Percentiles rank a stretch among this genome's conserved stretches.
These are phyloP conservation scores for Dothiorella sarmentorum DNA, from an alignment of 2,329 filamentous ascomycete genomes.

Conservation along the genomic window DNA sequence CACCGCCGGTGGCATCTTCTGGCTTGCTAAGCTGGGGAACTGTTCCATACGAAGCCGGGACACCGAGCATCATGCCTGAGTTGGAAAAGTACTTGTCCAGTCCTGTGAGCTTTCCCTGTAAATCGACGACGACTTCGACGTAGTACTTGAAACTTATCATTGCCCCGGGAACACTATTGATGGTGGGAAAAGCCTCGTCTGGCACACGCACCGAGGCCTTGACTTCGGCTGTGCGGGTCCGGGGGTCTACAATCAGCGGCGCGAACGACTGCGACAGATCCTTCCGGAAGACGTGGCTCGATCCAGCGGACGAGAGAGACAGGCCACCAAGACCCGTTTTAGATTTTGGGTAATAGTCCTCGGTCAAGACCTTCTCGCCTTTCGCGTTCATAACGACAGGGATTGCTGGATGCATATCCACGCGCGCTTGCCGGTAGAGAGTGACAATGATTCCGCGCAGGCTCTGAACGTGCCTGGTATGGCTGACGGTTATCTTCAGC, in stretches of 20 bases:
- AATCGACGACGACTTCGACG: conserved; percentile 86
- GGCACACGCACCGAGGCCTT: conserved; percentile 82
- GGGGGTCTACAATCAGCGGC: conserved; percentile 82
- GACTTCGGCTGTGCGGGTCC: conserved; percentile 71
- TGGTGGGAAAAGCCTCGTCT: conserved; percentile 88
- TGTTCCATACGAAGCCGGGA: conserved; percentile 40
- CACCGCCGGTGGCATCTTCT: conserved; percentile 38
- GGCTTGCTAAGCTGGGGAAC: conserved; percentile 31
- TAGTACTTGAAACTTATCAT: conserved; percentile 97
- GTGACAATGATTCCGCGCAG: conserved; percentile 91
- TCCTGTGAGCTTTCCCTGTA: conserved; percentile 80
- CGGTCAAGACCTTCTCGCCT: conserved; percentile 66
- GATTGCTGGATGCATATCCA: conserved; percentile 71
- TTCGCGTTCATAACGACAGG: conserved; percentile 61
- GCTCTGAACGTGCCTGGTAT: conserved; percentile 86
- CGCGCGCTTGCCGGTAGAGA: conserved; percentile 83
- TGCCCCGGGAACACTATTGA: conserved; percentile 79
- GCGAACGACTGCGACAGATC: conserved; percentile 86
- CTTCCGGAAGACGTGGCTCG: conserved; percentile 91
- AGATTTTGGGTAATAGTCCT: conserved; percentile 84
- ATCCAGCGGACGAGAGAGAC: conserved; percentile 79
- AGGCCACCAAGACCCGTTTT: conserved; percentile 82
- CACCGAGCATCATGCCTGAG: conserved; percentile 49
- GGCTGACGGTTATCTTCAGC: conserved; percentile 76
- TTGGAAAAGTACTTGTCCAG: conserved; percentile 64